Base-by-base conservation (phyloP, 768 basidiomycete species). In the Lactifluus piperatus region DNA sequence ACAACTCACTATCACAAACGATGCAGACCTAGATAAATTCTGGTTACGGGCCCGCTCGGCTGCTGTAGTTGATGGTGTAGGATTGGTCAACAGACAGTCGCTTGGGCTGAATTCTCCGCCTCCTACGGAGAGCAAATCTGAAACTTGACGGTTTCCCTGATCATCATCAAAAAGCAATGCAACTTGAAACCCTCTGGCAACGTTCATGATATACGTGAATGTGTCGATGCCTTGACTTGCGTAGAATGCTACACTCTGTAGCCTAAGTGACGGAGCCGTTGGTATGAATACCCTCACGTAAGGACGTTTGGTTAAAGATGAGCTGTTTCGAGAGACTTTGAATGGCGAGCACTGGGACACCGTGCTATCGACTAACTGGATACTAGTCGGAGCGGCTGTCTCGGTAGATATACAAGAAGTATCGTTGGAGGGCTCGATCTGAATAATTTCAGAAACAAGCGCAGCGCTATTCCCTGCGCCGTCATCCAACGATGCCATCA, bases 401-500 rank as follows among this genome's bases (percentile, higher is more conserved):
- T 63, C 29, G 10, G 58, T 52, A 8, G 71, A 64, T 16, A 83
- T 67, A 63, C 82, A 84, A 3, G 77, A 69, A 0, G 71, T 66
- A 62, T 78, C 71, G 56, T 67, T 65, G 22, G 78, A 79, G 20
- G 75, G 69, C 4, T 73, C 66, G 16, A 84, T 74, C 18, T 66
- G 70, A 32, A 78, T 74, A 16, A 84, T 63, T 59, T 81, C 77
- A 24, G 83, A 84, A 8, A 78, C 71, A 16, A 58, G 63, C 1
- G 77, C 76, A 4, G 76, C 65, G 48, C 68, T 71, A 6, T 70
- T 64, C n/a, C 78, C 80, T 4, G 61, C 57, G 0, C 69, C 68
- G 66, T 81, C 77, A 58, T 82, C 78, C 27, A 85, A 74, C 11
- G 81, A 79, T 7, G 82, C 80, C 43, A 86, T 64, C 58, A 85